Conservation (phyloP, 805 yeast genomes). For the Brettanomyces naardenensis region DNA sequence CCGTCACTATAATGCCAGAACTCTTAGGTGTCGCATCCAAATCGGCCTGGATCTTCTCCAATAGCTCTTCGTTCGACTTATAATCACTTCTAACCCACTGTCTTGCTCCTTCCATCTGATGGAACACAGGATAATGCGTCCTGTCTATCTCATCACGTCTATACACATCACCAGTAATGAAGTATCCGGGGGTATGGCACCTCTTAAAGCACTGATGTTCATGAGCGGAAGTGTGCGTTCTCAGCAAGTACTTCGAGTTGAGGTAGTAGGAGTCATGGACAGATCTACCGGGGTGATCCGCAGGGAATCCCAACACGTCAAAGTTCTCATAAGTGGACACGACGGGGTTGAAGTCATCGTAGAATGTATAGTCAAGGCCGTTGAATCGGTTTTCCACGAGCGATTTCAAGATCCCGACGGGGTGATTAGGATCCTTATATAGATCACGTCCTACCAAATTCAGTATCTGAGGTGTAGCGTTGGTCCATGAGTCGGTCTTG, state of each 20-base stretch:
- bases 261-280: constrained; percentile 89
- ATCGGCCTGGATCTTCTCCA: constrained; percentile 45
- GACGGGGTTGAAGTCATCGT: constrained; percentile 73
- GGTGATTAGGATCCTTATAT: constrained; percentile 72
- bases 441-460: constrained; percentile 63
- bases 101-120: constrained; percentile 96
- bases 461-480: constrained; percentile 69
- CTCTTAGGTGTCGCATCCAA: constrained; percentile 58
- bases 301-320: constrained; percentile 85
- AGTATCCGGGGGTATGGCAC: constrained; percentile 71
- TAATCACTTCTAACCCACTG: constrained; percentile 57
- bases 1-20: constrained; percentile 62
- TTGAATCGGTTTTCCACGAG: constrained; percentile 64
- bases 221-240: constrained; percentile 98
- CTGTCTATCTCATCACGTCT: constrained; percentile 92
- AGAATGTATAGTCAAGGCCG: constrained; percentile 66
- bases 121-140: constrained; percentile 96
- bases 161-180: constrained; percentile 93
- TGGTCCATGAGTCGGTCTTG: constrained; percentile 72
- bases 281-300: constrained; percentile 89
- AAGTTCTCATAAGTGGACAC: constrained; percentile 82
- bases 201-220: constrained; percentile 75
- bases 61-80: constrained; percentile 22
- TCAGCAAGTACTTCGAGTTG: constrained; percentile 59
- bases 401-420: constrained; percentile 76